These are phyloP conservation scores for Protomyces inouyei DNA, from an alignment of 1,139 yeast genomes.

Conservation along the genomic window DNA sequence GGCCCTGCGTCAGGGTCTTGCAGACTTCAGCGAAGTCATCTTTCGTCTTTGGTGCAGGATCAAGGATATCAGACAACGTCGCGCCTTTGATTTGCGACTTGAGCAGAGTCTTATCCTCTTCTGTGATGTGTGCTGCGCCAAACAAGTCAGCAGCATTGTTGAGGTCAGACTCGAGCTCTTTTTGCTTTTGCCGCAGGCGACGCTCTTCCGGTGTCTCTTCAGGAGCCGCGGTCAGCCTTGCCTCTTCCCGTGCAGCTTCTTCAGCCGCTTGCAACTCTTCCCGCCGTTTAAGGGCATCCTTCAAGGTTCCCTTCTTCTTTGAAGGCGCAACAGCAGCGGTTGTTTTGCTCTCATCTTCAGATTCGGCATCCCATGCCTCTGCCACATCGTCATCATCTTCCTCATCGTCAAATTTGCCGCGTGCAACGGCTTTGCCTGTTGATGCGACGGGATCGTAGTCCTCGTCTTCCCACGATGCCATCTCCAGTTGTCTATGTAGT, in stretches of 20 bases:
- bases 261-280: slow-evolving; percentile 46
- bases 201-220: slow-evolving; percentile 37
- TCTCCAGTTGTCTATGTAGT: neutral
- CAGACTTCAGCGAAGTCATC: slow-evolving; percentile 78
- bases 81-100: slow-evolving; percentile 30
- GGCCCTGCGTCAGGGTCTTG: slow-evolving; percentile 65
- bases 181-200: slow-evolving; percentile 68
- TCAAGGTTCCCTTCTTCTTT: slow-evolving; percentile 40
- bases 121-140: slow-evolving; percentile 42
- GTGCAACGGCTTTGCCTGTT: slow-evolving; percentile 41
- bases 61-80: slow-evolving; percentile 42
- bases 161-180: slow-evolving; percentile 78
- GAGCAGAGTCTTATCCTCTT: slow-evolving; percentile 14
- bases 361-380: slow-evolving; percentile 77
- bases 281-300: slow-evolving; percentile 40
- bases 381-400: slow-evolving; percentile 68
- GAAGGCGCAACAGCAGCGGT: slow-evolving; percentile 40
- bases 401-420: slow-evolving; percentile 81
- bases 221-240: slow-evolving; percentile 61
- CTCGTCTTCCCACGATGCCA: slow-evolving; percentile 26
- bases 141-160: slow-evolving; percentile 90
- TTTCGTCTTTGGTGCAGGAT: slow-evolving; percentile 60
- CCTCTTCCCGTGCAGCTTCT: slow-evolving; percentile 43
- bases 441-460: slow-evolving; percentile 5
- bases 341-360: slow-evolving; percentile 54